These are phyloP conservation scores for Pezicula neosporulosa DNA, from an alignment of 2,329 filamentous ascomycete genomes.

Conservation along the genomic window DNA sequence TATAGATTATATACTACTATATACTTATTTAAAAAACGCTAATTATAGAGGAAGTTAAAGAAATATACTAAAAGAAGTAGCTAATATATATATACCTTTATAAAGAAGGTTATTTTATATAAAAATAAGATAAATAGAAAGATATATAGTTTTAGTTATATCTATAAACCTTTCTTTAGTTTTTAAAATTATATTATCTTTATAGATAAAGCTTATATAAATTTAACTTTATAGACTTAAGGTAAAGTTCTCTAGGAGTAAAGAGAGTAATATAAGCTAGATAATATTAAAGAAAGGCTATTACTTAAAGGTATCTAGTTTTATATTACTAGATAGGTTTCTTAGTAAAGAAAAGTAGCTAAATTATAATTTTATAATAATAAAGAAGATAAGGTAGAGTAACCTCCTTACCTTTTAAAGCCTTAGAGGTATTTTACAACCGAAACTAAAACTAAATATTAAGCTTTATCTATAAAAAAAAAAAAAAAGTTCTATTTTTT, in stretches of 20 bases:
- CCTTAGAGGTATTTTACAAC: too few relatives aligned
- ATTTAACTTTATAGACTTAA: neutral
- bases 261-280: neutral
- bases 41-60: neutral
- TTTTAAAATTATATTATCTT: neutral
- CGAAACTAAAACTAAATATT: too few relatives aligned
- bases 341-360: neutral
- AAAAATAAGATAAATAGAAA: too few relatives aligned
- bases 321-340: neutral
- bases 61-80: neutral
- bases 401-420: too few relatives aligned
- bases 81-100: neutral
- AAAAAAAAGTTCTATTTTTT: too few relatives aligned
- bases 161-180: neutral
- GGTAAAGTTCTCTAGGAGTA: neutral
- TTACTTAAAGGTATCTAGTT: neutral
- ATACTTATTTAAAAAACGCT: neutral
- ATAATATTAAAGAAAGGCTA: neutral
- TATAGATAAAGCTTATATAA: neutral
- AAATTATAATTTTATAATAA: neutral
- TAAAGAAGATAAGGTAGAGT: neutral
- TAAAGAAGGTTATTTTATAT: neutral
- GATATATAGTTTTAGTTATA: neutral
- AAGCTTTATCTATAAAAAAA: slow-evolving; percentile 1
- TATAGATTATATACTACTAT: neutral